Base-by-base conservation (phyloP, 345 rosid genomes). In the Chamaenerion angustifolium region DNA sequence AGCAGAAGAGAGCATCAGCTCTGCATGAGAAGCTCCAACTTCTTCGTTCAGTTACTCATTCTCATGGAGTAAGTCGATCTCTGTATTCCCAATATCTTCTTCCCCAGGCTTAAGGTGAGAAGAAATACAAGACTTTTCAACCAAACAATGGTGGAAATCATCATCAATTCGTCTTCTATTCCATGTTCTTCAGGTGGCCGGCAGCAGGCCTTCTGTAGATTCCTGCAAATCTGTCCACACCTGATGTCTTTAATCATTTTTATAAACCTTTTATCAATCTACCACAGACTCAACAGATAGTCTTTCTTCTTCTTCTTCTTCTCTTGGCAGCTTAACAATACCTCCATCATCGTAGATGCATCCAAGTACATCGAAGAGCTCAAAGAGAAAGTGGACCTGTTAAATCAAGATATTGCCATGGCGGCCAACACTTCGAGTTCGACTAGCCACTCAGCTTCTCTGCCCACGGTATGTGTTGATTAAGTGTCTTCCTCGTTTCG, bases 1-100 rank as follows among this genome's bases (percentile, higher is more conserved):
- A 18, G 41, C n/a, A 18, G 35, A 71, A 67, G 68, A 63, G 52
- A 61, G 66, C 68, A 31, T 72, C 71, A n/a, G 71, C 74, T 8
- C 63, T 76, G 42, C 67, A 54, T 42, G 62, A 65, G 64, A 68
- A 68, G 65, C 48, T 65, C 42, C 68, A 62, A 40, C 54, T 51
- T 8, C 75, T 71, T 54, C 68, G 71, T 12, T 62, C 71, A 25
- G 53, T 60, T n/a, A 59, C 71, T 15, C 60, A 63, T 59, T 68
- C 71, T n/a, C 45, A 55, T 51, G 55, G 68, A 42, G 77, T 73
- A 63, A 52, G 16, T 25, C 19, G 6, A 7, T 17, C 12, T 17
- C n/a, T n/a, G n/a, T n/a, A n/a, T n/a, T n/a, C 21, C 6, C 6
- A 13, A 10, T 13, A 19, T 46, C 52, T n/a, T n/a, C n/a, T n/a